Evolutionary conservation across 176 grass and related monocot species (phyloP).

Genomic region (Poa annua): DNA sequence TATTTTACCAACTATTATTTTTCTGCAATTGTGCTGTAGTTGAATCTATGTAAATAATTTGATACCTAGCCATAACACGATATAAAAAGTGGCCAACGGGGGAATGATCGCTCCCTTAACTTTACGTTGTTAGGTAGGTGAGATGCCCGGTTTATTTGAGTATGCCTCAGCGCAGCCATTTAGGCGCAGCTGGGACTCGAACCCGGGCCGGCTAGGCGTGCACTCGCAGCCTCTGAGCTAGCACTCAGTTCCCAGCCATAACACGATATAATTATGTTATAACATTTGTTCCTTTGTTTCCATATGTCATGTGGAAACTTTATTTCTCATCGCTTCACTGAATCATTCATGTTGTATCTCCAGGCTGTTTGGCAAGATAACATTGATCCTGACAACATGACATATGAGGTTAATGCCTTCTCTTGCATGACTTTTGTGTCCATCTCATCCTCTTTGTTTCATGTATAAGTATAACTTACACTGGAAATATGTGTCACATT

Average conservation of each 20-base stretch:
- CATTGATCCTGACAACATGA: slow-evolving; percentile 96
- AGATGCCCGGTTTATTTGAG: too few relatives aligned
- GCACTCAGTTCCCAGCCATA: slow-evolving; percentile 10
- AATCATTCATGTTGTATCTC: slow-evolving; percentile 27
- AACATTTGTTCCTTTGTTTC: neutral
- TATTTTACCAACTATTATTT: slow-evolving; percentile 14
- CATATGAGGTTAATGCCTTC: slow-evolving; percentile 81
- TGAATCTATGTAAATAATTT: slow-evolving; percentile 1
- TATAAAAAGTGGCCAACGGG: too few relatives aligned
- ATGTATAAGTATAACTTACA: slow-evolving; percentile 14
- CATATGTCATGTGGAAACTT: neutral
- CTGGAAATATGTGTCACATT: slow-evolving; percentile 5
- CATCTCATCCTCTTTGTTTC: slow-evolving; percentile 21
- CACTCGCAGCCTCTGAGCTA: too few relatives aligned
- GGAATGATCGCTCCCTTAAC: too few relatives aligned
- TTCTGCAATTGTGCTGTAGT: neutral
- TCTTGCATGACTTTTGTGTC: slow-evolving; percentile 2
- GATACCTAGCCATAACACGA: neutral
- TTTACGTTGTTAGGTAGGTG: too few relatives aligned
- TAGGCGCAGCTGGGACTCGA: too few relatives aligned
- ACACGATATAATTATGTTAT: neutral
- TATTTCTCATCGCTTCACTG: slow-evolving; percentile 16
- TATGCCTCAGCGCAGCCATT: too few relatives aligned
- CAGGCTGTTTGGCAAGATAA: slow-evolving; percentile 96
- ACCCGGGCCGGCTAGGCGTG: too few relatives aligned